A percentile compares a stretch with the other conserved stretches of the same genome.
Conservation (phyloP, 257 asterid species). For the Asclepias syriaca region DNA sequence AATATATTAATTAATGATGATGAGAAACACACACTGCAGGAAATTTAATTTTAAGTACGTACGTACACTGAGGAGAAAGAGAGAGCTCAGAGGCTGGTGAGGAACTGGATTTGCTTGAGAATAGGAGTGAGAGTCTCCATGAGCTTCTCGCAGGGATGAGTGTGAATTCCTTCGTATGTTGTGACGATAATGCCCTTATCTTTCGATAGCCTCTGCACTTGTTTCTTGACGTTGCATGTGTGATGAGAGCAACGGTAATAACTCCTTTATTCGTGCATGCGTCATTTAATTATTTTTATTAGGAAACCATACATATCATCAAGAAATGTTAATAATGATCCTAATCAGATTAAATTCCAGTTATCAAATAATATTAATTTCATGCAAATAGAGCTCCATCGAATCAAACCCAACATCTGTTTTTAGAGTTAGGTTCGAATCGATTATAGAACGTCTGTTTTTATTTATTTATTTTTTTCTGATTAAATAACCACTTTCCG, state of each 20-base stretch:
- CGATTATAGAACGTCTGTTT: no score
- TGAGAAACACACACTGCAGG: not conserved
- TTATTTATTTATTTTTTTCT: no score
- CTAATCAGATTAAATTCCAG: not conserved
- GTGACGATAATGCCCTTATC: constrained; percentile 79
- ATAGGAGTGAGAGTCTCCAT: constrained; percentile 89
- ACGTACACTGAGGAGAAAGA: no score
- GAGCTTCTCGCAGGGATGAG: constrained; percentile 88
- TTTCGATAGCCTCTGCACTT: constrained; percentile 73
- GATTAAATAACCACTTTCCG: no score
- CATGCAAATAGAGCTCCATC: no score
- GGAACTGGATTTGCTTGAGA: constrained; percentile 88
- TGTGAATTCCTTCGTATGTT: constrained; percentile 85
- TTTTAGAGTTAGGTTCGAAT: no score
- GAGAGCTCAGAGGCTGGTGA: constrained; percentile 45
- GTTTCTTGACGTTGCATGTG: constrained; percentile 96
- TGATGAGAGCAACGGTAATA: constrained; percentile 92
- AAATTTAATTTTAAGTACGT: not conserved
- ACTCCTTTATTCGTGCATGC: constrained; percentile 46
- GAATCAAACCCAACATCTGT: no score
- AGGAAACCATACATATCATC: not conserved
- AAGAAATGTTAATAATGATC: not conserved
- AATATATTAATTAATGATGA: not conserved
- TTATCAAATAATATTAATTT: no score
- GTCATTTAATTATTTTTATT: not conserved